phyloP scores from a whole-genome alignment of 257 asterid species.

The Fraxinus excelsior region DNA sequence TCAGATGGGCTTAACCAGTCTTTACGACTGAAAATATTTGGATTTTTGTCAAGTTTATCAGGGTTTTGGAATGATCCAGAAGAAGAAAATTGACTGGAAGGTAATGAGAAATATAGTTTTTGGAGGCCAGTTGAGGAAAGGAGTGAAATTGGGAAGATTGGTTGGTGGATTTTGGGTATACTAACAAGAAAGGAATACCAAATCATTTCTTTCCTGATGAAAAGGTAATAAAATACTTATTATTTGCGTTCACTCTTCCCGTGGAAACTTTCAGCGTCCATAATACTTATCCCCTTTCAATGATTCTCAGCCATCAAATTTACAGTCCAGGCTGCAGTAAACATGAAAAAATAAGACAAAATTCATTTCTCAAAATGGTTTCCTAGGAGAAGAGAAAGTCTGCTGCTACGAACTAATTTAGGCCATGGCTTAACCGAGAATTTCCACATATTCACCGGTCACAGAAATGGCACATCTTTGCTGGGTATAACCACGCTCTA shows the following conservation, averaged over 20 bases:
- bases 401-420: not conserved
- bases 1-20: constrained; percentile 91
- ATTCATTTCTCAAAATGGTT: not conserved
- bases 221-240: not conserved
- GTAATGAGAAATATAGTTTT: constrained; percentile 32
- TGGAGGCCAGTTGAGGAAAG: constrained; percentile 18
- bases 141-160: constrained; percentile 27
- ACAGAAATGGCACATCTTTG: not conserved
- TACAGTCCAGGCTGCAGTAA: not conserved
- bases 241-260: not conserved
- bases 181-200: constrained; percentile 21
- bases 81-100: constrained; percentile 43
- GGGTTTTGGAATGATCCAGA: constrained; percentile 35
- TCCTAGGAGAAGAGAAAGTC: not conserved
- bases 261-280: not conserved
- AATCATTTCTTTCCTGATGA: constrained; percentile 23
- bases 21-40: constrained; percentile 51
- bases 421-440: not conserved
- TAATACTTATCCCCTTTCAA: not conserved
- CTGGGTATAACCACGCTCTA: not conserved
- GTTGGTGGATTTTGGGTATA: constrained; percentile 28
- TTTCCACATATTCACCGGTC: not conserved
- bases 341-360: not conserved
- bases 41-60: constrained; percentile 16
- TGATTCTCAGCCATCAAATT: not conserved